Base-by-base conservation (phyloP, 352 stramenopile species). In the Phytophthora colocasiae region DNA sequence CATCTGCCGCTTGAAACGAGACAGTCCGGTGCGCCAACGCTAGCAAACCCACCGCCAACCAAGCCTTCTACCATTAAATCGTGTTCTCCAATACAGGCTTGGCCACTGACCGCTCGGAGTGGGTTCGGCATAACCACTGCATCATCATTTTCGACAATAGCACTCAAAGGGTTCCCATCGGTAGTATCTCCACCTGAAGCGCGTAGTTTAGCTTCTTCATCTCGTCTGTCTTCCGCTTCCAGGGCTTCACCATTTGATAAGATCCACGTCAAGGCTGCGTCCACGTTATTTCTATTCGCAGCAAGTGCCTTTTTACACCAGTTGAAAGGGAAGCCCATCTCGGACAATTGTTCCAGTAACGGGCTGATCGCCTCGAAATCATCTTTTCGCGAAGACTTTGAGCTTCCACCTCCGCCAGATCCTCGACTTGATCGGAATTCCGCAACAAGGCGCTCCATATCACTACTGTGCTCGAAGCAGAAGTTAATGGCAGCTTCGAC, bases 251-350 rank as follows among this genome's bases (percentile, higher is more conserved):
- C 91, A 58, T 97, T 97, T 11, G 91, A 95, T 34, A 98, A 52
- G 43, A 98, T 97, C 90, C 92, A 98, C 22, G 92, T 98, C 48
- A 98, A 75, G 2, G 93, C 93, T 24, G 90, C 91, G 50, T 97
- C 90, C 3, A 98, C 91, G 44, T 97, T 96, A 60, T 96, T 93
- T 26, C 91, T 78, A 31, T 96, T 97, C 12, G 91, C 86, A 36
- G 77, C 85, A 4, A 98, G 74, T 36, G 93, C 92, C 41, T 96
- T 95, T 58, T 95, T 92, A 73, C 93, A 98, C 91, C 90, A 97
- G 55, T 94, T 94, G 44, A 91, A 77, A n/a, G 92, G 92, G 46
- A 98, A 98, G 1, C 93, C 93, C 93, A 98, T 98, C 63, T 97
- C 91, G 0, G 88, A 91, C 26, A 98, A 76, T 49, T 97, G 90